phyloP scores from a whole-genome alignment of 192 early-diverging fungal species.

The Diversispora eburnea region DNA sequence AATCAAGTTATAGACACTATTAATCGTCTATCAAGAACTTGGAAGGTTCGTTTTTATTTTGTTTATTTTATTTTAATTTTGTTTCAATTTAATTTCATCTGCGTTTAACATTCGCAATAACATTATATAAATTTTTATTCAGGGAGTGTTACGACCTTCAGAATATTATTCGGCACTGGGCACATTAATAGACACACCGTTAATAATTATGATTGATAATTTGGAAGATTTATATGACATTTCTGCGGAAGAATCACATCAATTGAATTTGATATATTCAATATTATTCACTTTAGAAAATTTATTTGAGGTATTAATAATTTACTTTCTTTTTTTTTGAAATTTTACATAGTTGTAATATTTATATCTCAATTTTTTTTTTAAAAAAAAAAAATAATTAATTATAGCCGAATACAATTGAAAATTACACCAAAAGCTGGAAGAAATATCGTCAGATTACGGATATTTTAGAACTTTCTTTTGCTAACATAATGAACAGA shows the following conservation, averaged over 20 bases:
- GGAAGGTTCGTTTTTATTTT: conserved; percentile 44
- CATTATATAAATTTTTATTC: neutral
- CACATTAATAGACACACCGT: conserved; percentile 31
- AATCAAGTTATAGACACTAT: conserved; percentile 50
- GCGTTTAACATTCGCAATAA: neutral
- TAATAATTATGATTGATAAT: conserved; percentile 33
- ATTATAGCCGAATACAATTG: conserved; percentile 13
- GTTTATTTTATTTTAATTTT: neutral
- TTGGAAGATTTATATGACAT: conserved; percentile 41
- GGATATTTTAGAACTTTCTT: conserved; percentile 52
- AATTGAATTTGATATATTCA: conserved; percentile 36
- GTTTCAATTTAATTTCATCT: neutral
- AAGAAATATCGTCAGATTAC: conserved; percentile 49
- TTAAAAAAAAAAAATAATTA: neutral
- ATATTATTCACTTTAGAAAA: conserved; percentile 40
- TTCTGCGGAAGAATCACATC: conserved; percentile 39
- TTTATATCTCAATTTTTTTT: neutral
- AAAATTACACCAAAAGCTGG: conserved; percentile 34
- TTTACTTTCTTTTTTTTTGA: neutral
- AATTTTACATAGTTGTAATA: neutral
- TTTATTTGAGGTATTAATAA: conserved; percentile 36
- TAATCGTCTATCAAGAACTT: conserved; percentile 46
- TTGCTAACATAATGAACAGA: conserved; percentile 53
- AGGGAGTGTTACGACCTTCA: conserved; percentile 17
- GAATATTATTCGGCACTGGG: conserved; percentile 35